Evolutionary conservation across 768 basidiomycete genomes (phyloP), one percentile per base, ranked within the genome.

Genomic region (Lactarius vividus): DNA sequence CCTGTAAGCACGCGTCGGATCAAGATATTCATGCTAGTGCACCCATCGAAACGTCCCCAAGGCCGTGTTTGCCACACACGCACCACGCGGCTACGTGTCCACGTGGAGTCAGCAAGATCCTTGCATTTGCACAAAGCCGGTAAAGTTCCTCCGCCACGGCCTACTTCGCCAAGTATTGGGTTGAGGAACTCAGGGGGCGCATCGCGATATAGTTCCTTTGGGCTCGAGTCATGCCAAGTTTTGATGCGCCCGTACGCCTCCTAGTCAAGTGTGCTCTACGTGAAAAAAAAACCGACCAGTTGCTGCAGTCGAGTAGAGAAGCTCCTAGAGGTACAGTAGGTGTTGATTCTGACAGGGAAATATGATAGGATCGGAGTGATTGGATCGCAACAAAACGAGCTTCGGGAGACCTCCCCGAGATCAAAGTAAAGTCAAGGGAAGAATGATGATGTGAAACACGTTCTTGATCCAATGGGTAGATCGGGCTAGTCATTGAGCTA

Each of bases 81-180:
- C 35, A 65, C 28, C 64, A 65, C 29, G 46, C 64, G 64, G 59
- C 55, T 56, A 31, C 37, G 15, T 52, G 44, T 26, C 56, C 60
- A 46, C 54, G 49, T 61, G 55, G 37, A 29, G 20, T 3, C 37
- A 60, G 18, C 35, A 37, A 35, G 16, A 29, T 23, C 20, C 64
- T 8, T 18, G 29, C 40, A 13, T 11, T 37, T 37, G 35, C 35
- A n/a, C 18, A 18, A n/a, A 55, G n/a, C 59, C n/a, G 35, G 55
- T 59, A 40, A 57, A 11, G 23, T 18, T 26, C 26, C 16, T 44
- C 11, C 57, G 18, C 28, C 31, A 37, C 52, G 33, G 33, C 33
- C 31, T 3, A 8, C 31, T 33, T 33, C 33, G 26, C 33, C 52
- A 35, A 44, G 53, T 42, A 44, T 56, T 20, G 29, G 26, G 16